Conservation (phyloP, 306 rosid species). For the Coriaria nepalensis region DNA sequence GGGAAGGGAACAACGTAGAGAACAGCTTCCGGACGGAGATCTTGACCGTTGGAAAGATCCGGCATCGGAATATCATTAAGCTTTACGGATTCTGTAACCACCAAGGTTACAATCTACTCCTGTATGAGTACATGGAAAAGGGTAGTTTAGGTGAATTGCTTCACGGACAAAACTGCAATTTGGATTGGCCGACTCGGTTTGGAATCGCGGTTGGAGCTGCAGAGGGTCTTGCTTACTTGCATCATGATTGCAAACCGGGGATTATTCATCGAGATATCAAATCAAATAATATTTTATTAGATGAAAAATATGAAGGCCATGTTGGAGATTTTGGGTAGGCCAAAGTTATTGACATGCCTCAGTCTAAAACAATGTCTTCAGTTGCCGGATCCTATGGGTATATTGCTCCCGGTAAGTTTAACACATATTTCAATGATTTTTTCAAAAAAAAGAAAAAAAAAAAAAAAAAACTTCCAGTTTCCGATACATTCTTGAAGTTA, state of each 20-base stretch:
- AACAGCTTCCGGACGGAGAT: constrained; percentile 83
- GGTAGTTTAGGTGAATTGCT: constrained; percentile 92
- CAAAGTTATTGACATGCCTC: constrained; percentile 95
- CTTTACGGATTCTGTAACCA: constrained; percentile 75
- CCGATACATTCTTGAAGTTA: neutral
- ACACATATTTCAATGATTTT: neutral
- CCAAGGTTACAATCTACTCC: constrained; percentile 81
- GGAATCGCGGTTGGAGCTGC: constrained; percentile 91
- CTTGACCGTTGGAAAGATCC: constrained; percentile 73
- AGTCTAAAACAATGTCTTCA: constrained; percentile 91
- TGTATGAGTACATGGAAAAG: constrained; percentile 82
- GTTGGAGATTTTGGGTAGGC: constrained; percentile 99
- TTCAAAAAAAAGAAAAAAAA: no score
- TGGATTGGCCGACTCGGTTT: constrained; percentile 86
- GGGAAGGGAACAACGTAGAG: constrained; percentile 77
- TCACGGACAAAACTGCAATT: constrained; percentile 45
- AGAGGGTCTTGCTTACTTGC: constrained; percentile 96
- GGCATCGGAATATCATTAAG: constrained; percentile 93
- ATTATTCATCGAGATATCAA: constrained; percentile 92
- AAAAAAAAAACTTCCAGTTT: no score
- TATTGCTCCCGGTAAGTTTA: constrained; percentile 84
- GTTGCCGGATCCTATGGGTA: constrained; percentile 99
- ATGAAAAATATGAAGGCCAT: constrained; percentile 80
- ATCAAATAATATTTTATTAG: constrained; percentile 81
- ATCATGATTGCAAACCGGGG: constrained; percentile 92